phyloP scores from a whole-genome alignment of 2,329 filamentous ascomycete genomes.

The Fusarium veterinarium region DNA sequence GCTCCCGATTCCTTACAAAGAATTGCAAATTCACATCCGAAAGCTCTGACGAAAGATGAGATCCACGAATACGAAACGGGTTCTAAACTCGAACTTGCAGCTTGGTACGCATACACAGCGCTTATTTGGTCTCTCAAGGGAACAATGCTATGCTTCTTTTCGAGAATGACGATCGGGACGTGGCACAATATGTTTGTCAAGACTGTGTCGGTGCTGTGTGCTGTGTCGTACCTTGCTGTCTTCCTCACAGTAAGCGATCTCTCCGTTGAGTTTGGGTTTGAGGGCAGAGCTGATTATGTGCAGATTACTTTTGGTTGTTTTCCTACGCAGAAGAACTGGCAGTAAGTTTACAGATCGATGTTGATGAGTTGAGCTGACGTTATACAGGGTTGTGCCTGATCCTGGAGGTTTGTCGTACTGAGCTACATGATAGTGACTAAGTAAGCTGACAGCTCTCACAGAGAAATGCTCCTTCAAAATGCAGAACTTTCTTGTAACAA shows the following conservation, averaged over 20 bases:
- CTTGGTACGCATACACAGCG: constrained; percentile 54
- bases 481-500: constrained; percentile 38
- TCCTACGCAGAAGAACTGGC: constrained; percentile 38
- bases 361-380: rapidly evolving
- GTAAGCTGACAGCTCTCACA: background rate
- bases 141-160: constrained; percentile 47
- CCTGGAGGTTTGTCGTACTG: constrained; percentile 16
- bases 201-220: constrained; percentile 2
- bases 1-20: rapidly evolving
- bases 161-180: constrained; percentile 43
- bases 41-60: constrained; percentile 44
- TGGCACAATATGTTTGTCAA: constrained; percentile 43
- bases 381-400: constrained; percentile 15
- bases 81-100: constrained; percentile 52
- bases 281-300: background rate
- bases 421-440: rapidly evolving
- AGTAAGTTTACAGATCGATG: background rate
- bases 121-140: constrained; percentile 52
- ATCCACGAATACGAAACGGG: constrained; percentile 47
- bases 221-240: constrained; percentile 27
- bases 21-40: background rate
- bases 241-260: constrained; percentile 32
- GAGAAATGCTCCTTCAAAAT: constrained; percentile 30
- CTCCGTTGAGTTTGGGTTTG: rapidly evolving
- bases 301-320: constrained; percentile 42